Conservation (phyloP, 208 protist genomes). For the Trypanosoma melophagium region DNA sequence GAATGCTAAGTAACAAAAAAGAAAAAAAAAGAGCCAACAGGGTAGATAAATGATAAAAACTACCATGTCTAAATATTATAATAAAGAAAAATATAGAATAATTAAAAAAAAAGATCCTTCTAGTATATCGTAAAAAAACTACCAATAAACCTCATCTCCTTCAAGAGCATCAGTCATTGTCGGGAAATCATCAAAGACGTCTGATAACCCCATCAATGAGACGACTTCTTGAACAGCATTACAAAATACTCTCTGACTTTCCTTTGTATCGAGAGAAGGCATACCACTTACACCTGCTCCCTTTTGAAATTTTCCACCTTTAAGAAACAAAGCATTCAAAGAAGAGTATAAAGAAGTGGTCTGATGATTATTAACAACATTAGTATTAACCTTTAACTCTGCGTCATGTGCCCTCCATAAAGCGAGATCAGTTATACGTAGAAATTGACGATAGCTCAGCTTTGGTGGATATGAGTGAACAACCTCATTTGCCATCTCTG, state of each 20-base stretch:
- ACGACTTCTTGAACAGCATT: constrained; percentile 42
- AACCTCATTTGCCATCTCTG: constrained; percentile 10
- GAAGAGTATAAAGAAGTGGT: constrained; percentile 1
- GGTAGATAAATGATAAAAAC: no score
- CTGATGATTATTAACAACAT: neutral
- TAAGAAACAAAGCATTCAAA: constrained; percentile 18
- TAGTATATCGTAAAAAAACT: neutral
- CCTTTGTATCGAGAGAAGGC: neutral
- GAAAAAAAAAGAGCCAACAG: no score
- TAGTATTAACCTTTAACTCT: neutral
- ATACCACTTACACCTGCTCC: neutral
- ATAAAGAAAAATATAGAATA: neutral
- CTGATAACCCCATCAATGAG: constrained; percentile 50
- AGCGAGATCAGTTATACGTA: constrained; percentile 73
- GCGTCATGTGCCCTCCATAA: constrained; percentile 38
- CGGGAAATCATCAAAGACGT: constrained; percentile 38
- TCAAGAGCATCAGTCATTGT: constrained; percentile 18
- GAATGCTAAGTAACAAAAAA: no score
- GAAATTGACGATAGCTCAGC: constrained; percentile 65
- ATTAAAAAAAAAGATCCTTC: neutral
- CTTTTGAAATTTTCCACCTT: constrained; percentile 3
- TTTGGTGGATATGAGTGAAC: constrained; percentile 43
- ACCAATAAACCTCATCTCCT: constrained; percentile 29
- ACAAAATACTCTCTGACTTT: constrained; percentile 24
- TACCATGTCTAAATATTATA: no score